A percentile compares a stretch with the other conserved stretches of the same genome.
phyloP scores from a whole-genome alignment of 2,329 filamentous ascomycete genomes.

The Dothistroma pini region DNA sequence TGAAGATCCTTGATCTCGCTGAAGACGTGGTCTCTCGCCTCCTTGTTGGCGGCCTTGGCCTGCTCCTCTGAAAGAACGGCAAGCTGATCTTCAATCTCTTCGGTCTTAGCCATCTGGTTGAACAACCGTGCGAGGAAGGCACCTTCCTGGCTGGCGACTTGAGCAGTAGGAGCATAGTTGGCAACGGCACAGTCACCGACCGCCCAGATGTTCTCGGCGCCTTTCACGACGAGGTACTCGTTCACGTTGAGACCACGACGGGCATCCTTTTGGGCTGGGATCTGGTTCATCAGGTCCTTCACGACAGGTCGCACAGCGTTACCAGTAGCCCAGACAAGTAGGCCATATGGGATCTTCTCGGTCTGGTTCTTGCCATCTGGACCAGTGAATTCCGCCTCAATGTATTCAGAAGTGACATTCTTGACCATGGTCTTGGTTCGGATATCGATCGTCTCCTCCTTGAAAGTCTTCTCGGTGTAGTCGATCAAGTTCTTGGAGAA shows the following conservation, averaged over 20 bases:
- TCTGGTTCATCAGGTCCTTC: conserved; percentile 85
- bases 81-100: conserved; percentile 74
- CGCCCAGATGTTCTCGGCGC: conserved; percentile 95
- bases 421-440: conserved; percentile 99
- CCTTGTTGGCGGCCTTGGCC: conserved; percentile 64
- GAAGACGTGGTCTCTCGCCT: conserved; percentile 54
- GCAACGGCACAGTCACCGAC: conserved; percentile 96
- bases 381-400: conserved; percentile 80
- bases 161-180: conserved; percentile 95
- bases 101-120: conserved; percentile 98
- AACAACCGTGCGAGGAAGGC: conserved; percentile 92
- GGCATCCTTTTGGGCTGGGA: conserved; percentile 92
- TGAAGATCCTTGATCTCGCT: conserved; percentile 82
- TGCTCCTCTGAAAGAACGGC: conserved; percentile 59
- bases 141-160: conserved; percentile 94
- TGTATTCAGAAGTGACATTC: conserved; percentile 86
- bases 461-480: conserved; percentile 98
- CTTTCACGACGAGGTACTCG: conserved; percentile 98
- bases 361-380: conserved; percentile 81
- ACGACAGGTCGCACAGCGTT: conserved; percentile 89
- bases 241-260: conserved; percentile 94
- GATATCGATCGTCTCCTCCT: conserved; percentile 97
- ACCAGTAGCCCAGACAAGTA: conserved; percentile 97
- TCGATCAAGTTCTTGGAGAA: conserved; percentile 99
- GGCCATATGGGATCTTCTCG: conserved; percentile 84